These are phyloP conservation scores for Capsicum chinense DNA, from an alignment of 257 asterid species.

Conservation along the genomic window DNA sequence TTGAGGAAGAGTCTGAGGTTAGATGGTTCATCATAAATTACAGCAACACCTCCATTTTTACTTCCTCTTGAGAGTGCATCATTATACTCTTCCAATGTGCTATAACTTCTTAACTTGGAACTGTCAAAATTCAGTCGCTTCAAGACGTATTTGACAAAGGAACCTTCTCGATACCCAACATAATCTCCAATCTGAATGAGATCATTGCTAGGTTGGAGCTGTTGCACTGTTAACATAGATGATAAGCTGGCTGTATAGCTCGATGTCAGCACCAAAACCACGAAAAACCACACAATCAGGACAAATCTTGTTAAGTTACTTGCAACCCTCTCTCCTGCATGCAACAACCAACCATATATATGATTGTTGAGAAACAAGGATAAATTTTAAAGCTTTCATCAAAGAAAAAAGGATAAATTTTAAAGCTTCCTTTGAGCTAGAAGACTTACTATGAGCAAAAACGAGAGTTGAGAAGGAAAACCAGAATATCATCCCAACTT, in stretches of 20 bases:
- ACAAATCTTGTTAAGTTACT: conserved; percentile 61
- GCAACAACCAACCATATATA: conserved; percentile 24
- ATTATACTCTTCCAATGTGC: conserved; percentile 42
- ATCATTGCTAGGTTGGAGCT: conserved; percentile 51
- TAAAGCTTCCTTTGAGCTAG: background rate
- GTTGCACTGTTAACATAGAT: conserved; percentile 61
- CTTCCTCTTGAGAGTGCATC: conserved; percentile 56
- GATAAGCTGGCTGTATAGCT: conserved; percentile 65
- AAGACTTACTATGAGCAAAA: conserved; percentile 54
- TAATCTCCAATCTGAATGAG: conserved; percentile 42
- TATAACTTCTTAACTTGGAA: conserved; percentile 40
- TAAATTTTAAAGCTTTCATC: background rate
- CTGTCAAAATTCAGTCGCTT: conserved; percentile 36
- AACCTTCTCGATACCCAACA: conserved; percentile 52
- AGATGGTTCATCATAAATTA: conserved; percentile 57
- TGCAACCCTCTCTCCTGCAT: conserved; percentile 54
- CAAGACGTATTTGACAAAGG: conserved; percentile 42
- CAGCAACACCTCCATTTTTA: conserved; percentile 53
- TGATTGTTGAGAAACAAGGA: background rate
- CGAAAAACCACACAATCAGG: conserved; percentile 57
- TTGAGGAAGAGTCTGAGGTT: conserved; percentile 47
- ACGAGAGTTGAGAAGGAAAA: conserved; percentile 61
- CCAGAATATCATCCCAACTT: conserved; percentile 59
- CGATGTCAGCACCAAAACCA: conserved; percentile 59
- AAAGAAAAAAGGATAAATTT: background rate